These are phyloP conservation scores for Forsythia viridissima DNA, from an alignment of 257 asterid species.

Conservation along the genomic window DNA sequence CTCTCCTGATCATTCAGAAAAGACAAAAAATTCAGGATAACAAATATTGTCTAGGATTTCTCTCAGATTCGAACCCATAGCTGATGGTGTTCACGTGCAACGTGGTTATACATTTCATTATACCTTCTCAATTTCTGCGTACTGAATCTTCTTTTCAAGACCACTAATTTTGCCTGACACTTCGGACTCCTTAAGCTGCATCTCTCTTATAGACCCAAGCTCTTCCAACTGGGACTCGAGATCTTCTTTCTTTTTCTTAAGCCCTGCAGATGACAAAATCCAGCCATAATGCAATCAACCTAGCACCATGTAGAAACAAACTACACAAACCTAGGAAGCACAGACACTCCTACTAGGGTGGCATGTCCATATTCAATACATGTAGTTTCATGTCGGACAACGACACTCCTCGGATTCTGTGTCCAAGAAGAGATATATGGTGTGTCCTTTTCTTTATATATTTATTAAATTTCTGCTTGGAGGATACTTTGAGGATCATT, in stretches of 20 bases:
- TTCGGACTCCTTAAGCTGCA: slow-evolving; percentile 97
- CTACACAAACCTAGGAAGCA: slow-evolving; percentile 41
- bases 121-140: slow-evolving; percentile 97
- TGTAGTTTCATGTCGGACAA: background rate
- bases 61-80: slow-evolving; percentile 1
- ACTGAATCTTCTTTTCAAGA: slow-evolving; percentile 94
- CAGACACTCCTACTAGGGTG: background rate
- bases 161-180: slow-evolving; percentile 95
- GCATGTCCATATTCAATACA: background rate
- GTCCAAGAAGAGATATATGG: background rate
- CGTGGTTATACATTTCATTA: background rate
- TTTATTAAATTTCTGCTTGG: background rate
- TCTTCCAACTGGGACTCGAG: slow-evolving; percentile 79
- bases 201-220: slow-evolving; percentile 96
- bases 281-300: slow-evolving; percentile 25
- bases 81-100: background rate
- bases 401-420: background rate
- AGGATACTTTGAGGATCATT: background rate
- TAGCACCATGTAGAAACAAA: slow-evolving; percentile 15
- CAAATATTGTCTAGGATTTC: background rate
- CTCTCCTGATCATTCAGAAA: background rate
- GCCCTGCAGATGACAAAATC: slow-evolving; percentile 46
- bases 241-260: slow-evolving; percentile 83
- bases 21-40: background rate
- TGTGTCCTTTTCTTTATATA: background rate